Conservation (phyloP, 2,329 filamentous ascomycete genomes). For the Xylariaceae sp. region DNA sequence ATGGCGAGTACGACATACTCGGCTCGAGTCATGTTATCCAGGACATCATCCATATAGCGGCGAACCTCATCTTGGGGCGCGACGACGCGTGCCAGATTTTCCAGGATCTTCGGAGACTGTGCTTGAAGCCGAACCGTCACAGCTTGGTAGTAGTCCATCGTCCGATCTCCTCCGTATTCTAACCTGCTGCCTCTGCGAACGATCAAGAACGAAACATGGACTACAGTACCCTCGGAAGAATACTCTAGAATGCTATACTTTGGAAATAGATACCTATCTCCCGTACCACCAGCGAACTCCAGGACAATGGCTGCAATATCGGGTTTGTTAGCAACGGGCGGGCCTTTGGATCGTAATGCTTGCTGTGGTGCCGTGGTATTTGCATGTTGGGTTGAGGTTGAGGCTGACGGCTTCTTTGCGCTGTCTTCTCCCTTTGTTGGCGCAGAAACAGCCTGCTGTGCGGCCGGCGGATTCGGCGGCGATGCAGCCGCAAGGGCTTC, state of each 20-base stretch:
- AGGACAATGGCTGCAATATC: slow-evolving; percentile 64
- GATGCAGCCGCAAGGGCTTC: slow-evolving; percentile 18
- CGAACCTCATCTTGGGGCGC: slow-evolving; percentile 58
- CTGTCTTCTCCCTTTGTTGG: slow-evolving; percentile 32
- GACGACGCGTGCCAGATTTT: slow-evolving; percentile 56
- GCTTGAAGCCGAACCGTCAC: slow-evolving; percentile 59
- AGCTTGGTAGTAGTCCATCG: slow-evolving; percentile 70
- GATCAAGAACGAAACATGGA: slow-evolving; percentile 72
- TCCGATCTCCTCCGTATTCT: slow-evolving; percentile 58
- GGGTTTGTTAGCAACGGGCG: slow-evolving; percentile 47
- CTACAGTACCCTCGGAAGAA: slow-evolving; percentile 47
- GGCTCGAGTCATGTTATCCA: slow-evolving; percentile 63
- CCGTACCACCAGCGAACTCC: slow-evolving; percentile 61
- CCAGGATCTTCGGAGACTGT: slow-evolving; percentile 50
- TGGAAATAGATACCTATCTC: slow-evolving; percentile 74
- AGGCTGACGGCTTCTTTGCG: slow-evolving; percentile 29
- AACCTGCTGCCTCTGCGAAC: slow-evolving; percentile 66
- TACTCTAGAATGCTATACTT: slow-evolving; percentile 73
- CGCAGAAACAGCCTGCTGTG: slow-evolving; percentile 27
- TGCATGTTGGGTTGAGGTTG: slow-evolving; percentile 18
- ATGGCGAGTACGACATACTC: slow-evolving; percentile 64
- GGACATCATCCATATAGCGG: slow-evolving; percentile 64
- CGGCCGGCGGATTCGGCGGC: slow-evolving; percentile 1
- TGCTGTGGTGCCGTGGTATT: slow-evolving; percentile 39
- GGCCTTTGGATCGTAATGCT: slow-evolving; percentile 56